Percentiles rank a stretch among this genome's conserved stretches.
Evolutionary conservation across 2,329 filamentous ascomycete species (phyloP).

Genomic region (Fusarium poae): DNA sequence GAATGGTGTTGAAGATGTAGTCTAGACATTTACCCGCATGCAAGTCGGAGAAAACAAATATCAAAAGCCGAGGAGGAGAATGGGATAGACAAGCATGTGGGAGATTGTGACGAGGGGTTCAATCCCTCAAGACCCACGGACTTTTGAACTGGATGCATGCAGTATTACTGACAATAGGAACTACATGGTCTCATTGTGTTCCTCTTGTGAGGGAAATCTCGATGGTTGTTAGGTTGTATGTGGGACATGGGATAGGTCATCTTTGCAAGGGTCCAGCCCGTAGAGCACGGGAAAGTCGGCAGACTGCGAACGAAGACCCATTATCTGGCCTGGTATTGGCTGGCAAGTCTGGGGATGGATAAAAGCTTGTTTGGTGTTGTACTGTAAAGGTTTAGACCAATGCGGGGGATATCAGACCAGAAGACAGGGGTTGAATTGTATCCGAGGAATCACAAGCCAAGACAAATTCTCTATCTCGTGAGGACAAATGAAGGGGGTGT

Average conservation of each 20-base stretch:
- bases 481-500: background rate
- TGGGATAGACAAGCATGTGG: slow-evolving; percentile 32
- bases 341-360: slow-evolving; percentile 6
- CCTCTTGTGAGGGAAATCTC: slow-evolving; percentile 2
- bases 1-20: slow-evolving; percentile 14
- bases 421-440: slow-evolving; percentile 27
- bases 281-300: slow-evolving; percentile 24
- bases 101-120: slow-evolving; percentile 21
- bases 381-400: slow-evolving; percentile 6
- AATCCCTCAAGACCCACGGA: slow-evolving; percentile 5
- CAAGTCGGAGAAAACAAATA: slow-evolving; percentile 11
- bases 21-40: background rate
- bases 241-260: slow-evolving; percentile 3
- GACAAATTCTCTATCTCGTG: background rate
- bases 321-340: background rate
- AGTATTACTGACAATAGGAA: background rate
- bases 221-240: slow-evolving; percentile 2
- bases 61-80: slow-evolving; percentile 30
- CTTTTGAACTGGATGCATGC: slow-evolving; percentile 28
- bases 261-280: slow-evolving; percentile 2
- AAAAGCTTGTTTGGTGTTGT: slow-evolving; percentile 34
- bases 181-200: background rate
- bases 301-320: slow-evolving; percentile 16
- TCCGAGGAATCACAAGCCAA: slow-evolving; percentile 45
- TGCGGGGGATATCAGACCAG: slow-evolving; percentile 18